phyloP scores from a whole-genome alignment of 495 filamentous ascomycete species.

The Letharia columbiana region DNA sequence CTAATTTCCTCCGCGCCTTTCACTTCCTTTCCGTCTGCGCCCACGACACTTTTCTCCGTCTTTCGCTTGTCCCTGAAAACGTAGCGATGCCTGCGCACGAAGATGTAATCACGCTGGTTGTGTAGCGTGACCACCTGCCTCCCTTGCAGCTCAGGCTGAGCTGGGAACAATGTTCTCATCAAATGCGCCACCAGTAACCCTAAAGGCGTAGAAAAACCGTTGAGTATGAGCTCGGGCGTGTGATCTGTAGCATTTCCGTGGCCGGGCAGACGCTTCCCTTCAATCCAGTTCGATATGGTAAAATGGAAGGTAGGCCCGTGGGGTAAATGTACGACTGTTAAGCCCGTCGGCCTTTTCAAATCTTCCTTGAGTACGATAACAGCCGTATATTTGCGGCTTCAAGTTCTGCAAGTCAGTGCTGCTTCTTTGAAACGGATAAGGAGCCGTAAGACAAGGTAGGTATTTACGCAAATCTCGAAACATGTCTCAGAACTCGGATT shows the following conservation, averaged over 20 bases:
- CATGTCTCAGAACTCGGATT: not conserved
- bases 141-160: slow-evolving; percentile 70
- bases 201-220: slow-evolving; percentile 89
- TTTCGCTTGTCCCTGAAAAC: slow-evolving; percentile 78
- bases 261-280: slow-evolving; percentile 72
- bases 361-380: slow-evolving; percentile 79
- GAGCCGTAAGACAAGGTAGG: not conserved
- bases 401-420: not conserved
- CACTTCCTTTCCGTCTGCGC: slow-evolving; percentile 77
- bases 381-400: slow-evolving; percentile 66
- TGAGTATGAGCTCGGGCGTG: slow-evolving; percentile 86
- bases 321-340: slow-evolving; percentile 78
- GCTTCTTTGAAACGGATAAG: not conserved
- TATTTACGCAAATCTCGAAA: not conserved
- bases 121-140: slow-evolving; percentile 86
- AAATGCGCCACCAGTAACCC: slow-evolving; percentile 82
- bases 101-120: slow-evolving; percentile 95
- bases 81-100: slow-evolving; percentile 82
- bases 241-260: slow-evolving; percentile 86
- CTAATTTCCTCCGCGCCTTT: slow-evolving; percentile 73
- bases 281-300: slow-evolving; percentile 73
- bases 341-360: slow-evolving; percentile 62
- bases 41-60: slow-evolving; percentile 81
- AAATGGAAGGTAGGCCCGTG: slow-evolving; percentile 84
- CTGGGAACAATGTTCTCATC: slow-evolving; percentile 75